Percentiles rank a stretch among this genome's conserved stretches.
phyloP scores from a whole-genome alignment of 768 basidiomycete genomes.

The Leccinum longicurvipes region DNA sequence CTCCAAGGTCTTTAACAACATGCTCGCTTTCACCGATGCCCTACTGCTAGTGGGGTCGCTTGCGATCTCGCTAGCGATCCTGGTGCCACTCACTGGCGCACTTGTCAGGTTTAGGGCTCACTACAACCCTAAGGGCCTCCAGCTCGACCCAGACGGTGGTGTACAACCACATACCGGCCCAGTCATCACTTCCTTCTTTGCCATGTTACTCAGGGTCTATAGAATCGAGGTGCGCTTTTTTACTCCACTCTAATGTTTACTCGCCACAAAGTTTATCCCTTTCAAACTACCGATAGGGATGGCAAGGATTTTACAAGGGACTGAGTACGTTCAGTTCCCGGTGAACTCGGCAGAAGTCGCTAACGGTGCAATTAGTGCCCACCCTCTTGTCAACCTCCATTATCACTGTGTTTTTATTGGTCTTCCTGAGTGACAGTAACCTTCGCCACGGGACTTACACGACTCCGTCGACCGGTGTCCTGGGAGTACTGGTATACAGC shows the following conservation, averaged over 20 bases:
- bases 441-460: constrained; percentile 65
- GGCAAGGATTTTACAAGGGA: constrained; percentile 78
- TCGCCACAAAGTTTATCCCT: not conserved
- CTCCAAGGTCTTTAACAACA: constrained; percentile 14
- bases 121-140: constrained; percentile 82
- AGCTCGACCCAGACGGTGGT: constrained; percentile 72
- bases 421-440: constrained; percentile 54
- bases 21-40: constrained; percentile 37
- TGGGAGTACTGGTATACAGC: constrained; percentile 65
- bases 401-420: constrained; percentile 54
- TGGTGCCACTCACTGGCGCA: constrained; percentile 63
- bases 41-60: constrained; percentile 45
- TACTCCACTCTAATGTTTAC: not conserved
- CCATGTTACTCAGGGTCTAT: constrained; percentile 69
- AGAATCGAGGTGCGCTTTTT: constrained; percentile 59
- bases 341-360: constrained; percentile 35
- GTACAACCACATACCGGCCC: constrained; percentile 77
- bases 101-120: constrained; percentile 79
- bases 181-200: constrained; percentile 70
- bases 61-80: constrained; percentile 50
- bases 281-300: constrained; percentile 44
- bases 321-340: constrained; percentile 42
- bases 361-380: constrained; percentile 44
- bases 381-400: constrained; percentile 46
- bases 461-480: constrained; percentile 55